Percentiles rank a stretch among this genome's conserved stretches.
phyloP scores from a whole-genome alignment of 371 early-diverging fungal species.

The Apophysomyces elegans region DNA sequence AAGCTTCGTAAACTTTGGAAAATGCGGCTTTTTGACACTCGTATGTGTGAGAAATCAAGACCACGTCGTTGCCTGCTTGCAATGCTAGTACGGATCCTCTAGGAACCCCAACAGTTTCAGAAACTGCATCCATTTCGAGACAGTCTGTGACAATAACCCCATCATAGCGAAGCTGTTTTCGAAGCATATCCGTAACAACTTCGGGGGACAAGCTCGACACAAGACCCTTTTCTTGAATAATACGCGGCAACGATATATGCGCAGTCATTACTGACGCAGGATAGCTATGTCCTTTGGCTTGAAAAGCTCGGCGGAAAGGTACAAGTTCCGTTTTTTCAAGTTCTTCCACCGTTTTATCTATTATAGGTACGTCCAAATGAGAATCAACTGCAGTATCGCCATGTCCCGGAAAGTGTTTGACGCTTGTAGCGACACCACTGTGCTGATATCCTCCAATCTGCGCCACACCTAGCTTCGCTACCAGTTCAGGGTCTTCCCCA shows the following conservation, averaged over 20 bases:
- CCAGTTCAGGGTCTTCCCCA: conserved; percentile 41
- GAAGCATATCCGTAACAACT: conserved; percentile 40
- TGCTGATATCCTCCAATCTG: conserved; percentile 45
- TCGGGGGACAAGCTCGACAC: conserved; percentile 46
- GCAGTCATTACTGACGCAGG: conserved; percentile 54
- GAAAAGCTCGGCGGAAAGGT: conserved; percentile 40
- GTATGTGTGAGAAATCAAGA: conserved; percentile 48
- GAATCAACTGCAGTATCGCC: conserved; percentile 58
- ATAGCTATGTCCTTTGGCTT: conserved; percentile 16
- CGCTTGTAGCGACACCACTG: conserved; percentile 36
- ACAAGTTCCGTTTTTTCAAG: conserved; percentile 40
- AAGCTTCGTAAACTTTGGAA: conserved; percentile 20
- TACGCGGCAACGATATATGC: conserved; percentile 45
- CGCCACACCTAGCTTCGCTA: conserved; percentile 40
- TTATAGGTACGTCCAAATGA: conserved; percentile 53
- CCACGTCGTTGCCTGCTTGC: conserved; percentile 54
- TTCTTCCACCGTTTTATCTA: conserved; percentile 42
- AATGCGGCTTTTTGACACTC: conserved; percentile 36
- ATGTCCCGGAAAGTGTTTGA: conserved; percentile 57
- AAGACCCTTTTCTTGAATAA: conserved; percentile 20
- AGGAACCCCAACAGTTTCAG: conserved; percentile 40
- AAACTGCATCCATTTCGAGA: conserved; percentile 56
- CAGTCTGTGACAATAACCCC: conserved; percentile 58
- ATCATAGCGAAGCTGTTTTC: conserved; percentile 35
- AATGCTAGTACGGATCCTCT: conserved; percentile 46